phyloP scores from a whole-genome alignment of 2,329 filamentous ascomycete genomes.

The Rasamsonia emersonii region DNA sequence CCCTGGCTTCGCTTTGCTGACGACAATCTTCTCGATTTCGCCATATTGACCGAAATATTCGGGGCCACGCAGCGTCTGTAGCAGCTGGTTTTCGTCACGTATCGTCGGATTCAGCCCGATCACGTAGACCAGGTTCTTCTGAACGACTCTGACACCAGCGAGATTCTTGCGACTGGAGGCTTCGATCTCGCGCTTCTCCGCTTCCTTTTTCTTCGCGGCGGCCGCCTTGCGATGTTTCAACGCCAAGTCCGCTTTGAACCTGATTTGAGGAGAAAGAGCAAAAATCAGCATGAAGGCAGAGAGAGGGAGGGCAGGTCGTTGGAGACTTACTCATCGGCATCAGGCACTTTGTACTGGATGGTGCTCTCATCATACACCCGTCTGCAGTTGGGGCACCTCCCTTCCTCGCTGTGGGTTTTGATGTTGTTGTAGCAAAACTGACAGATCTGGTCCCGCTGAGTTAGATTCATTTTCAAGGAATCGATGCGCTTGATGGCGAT shows the following conservation, averaged over 20 bases:
- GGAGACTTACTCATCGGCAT: slow-evolving; percentile 75
- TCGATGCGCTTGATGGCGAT: slow-evolving; percentile 4
- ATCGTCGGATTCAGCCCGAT: slow-evolving; percentile 88
- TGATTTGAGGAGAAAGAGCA: slow-evolving; percentile 15
- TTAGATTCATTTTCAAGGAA: slow-evolving; percentile 3
- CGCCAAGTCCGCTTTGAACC: slow-evolving; percentile 43
- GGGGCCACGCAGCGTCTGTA: slow-evolving; percentile 79
- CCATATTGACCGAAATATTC: slow-evolving; percentile 98
- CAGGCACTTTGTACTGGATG: slow-evolving; percentile 93
- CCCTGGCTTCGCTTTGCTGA: slow-evolving; percentile 84
- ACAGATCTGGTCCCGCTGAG: slow-evolving; percentile 60
- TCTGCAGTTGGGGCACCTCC: slow-evolving; percentile 92
- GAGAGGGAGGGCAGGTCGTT: slow-evolving; percentile 9
- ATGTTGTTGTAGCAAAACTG: slow-evolving; percentile 99
- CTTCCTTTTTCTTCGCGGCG: slow-evolving; percentile 83
- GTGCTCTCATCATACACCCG: slow-evolving; percentile 93
- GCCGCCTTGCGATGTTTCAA: slow-evolving; percentile 86
- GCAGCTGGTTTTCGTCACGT: slow-evolving; percentile 74
- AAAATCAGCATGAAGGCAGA: background rate
- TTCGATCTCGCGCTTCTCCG: slow-evolving; percentile 91
- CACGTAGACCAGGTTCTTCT: slow-evolving; percentile 98
- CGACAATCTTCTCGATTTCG: slow-evolving; percentile 96
- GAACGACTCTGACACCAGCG: slow-evolving; percentile 87
- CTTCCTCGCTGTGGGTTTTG: slow-evolving; percentile 88
- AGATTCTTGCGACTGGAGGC: slow-evolving; percentile 93